A percentile compares a stretch with the other conserved stretches of the same genome.
Conservation (phyloP, 768 basidiomycete species). For the Mycena kentingensis region DNA sequence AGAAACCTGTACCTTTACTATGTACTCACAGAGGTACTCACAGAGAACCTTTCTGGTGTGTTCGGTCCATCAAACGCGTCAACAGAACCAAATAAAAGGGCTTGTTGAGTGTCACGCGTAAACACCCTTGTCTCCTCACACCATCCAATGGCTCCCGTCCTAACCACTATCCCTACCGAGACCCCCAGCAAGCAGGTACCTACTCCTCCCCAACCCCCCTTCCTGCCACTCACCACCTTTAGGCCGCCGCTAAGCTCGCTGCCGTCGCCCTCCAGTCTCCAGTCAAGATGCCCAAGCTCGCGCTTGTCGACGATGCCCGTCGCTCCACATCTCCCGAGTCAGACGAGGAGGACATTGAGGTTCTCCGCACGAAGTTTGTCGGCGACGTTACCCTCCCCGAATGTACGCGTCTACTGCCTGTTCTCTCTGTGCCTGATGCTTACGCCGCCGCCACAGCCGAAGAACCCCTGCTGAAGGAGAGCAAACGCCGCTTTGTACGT, state of each 20-base stretch:
- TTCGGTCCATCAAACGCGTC: too few species aligned
- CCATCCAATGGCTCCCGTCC: conserved; percentile 33
- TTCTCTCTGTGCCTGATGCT: conserved; percentile 1
- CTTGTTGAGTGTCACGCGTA: too few species aligned
- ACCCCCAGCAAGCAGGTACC: conserved; percentile 60
- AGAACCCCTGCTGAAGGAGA: conserved; percentile 67
- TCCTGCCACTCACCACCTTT: conserved; percentile 8
- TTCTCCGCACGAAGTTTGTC: conserved; percentile 51
- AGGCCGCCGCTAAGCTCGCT: conserved; percentile 50
- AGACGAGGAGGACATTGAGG: conserved; percentile 36
- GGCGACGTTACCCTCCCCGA: conserved; percentile 59
- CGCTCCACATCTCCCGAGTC: conserved; percentile 39
- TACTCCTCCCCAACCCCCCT: conserved; percentile 11
- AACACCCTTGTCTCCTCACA: too few species aligned
- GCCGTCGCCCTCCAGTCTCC: conserved; percentile 46
- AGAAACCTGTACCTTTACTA: too few species aligned
- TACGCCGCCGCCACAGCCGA: conserved; percentile 38
- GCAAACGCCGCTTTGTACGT: conserved; percentile 70
- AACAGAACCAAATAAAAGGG: too few species aligned
- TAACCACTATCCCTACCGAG: conserved; percentile 28
- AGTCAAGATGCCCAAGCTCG: conserved; percentile 24
- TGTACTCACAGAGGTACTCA: too few species aligned
- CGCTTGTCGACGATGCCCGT: conserved; percentile 37
- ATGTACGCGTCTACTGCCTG: conserved; percentile 30
- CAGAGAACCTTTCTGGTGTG: too few species aligned